A percentile compares a stretch with the other conserved stretches of the same genome.
Conservation (phyloP, 2,329 filamentous ascomycete genomes). For the Tolypocladium album region DNA sequence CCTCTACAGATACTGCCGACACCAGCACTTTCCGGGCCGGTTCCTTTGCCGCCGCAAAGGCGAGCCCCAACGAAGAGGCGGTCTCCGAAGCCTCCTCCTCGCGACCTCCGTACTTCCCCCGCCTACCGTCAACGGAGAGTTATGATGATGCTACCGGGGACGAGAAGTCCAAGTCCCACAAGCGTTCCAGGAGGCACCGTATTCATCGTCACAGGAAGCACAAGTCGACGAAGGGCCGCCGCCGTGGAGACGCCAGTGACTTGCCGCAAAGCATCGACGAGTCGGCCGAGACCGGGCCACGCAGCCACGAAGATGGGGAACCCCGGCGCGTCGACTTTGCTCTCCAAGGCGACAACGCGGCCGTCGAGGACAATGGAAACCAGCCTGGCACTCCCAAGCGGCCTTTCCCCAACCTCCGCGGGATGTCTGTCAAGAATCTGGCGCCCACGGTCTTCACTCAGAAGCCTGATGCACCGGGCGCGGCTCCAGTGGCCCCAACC, state of each 20-base stretch:
- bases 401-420: conserved; percentile 45
- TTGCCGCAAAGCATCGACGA: conserved; percentile 22
- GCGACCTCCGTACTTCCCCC: conserved; percentile 23
- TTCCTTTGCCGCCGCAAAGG: conserved; percentile 28
- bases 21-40: conserved; percentile 23
- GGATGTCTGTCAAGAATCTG: conserved; percentile 55
- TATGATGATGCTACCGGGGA: conserved; percentile 36
- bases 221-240: conserved; percentile 23
- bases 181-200: conserved; percentile 21
- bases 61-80: conserved; percentile 23
- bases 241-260: conserved; percentile 12
- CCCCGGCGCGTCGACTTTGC: conserved; percentile 51
- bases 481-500: conserved; percentile 16
- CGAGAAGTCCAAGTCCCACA: conserved; percentile 24
- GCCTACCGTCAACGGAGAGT: conserved; percentile 23
- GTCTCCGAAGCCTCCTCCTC: conserved; percentile 26
- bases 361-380: conserved; percentile 15
- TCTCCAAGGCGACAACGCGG: conserved; percentile 16
- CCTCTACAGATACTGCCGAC: conserved; percentile 49
- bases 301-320: conserved; percentile 21
- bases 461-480: conserved; percentile 18
- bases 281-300: conserved; percentile 10
- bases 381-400: conserved; percentile 16
- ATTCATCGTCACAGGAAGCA: conserved; percentile 25
- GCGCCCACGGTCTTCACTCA: conserved; percentile 61